A percentile compares a stretch with the other conserved stretches of the same genome.
Conservation (phyloP, 1,284 basidiomycete genomes). For the Austroboletus novae-zelandiae region DNA sequence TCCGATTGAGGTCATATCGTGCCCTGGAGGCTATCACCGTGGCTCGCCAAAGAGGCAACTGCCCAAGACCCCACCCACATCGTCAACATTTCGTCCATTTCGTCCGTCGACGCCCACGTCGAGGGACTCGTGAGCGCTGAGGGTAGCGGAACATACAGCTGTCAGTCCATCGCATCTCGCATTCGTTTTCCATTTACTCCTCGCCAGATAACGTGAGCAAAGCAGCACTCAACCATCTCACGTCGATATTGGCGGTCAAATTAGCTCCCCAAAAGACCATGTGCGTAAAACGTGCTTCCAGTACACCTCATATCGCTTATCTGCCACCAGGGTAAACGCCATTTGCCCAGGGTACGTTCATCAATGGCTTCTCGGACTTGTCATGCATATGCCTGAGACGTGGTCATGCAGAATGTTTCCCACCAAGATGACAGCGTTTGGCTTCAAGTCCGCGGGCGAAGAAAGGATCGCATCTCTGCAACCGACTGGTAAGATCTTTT, state of each 20-base stretch:
- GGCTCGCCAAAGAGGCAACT: conserved; percentile 64
- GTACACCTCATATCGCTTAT: neutral
- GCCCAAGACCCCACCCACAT: conserved; percentile 70
- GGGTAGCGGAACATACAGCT: conserved; percentile 78
- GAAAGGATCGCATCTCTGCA: conserved; percentile 51
- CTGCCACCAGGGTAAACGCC: conserved; percentile 69
- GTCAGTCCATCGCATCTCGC: conserved; percentile 41
- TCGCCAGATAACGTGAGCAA: conserved; percentile 75
- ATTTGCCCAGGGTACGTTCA: conserved; percentile 68
- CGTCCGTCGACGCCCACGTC: conserved; percentile 57
- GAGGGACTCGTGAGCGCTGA: conserved; percentile 50
- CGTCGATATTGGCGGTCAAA: conserved; percentile 69
- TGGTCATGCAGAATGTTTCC: conserved; percentile 64
- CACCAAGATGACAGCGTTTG: conserved; percentile 84
- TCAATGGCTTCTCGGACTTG: neutral
- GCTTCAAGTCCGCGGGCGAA: conserved; percentile 57
- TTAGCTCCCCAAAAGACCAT: conserved; percentile 63
- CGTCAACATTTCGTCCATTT: conserved; percentile 79
- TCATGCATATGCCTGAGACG: conserved; percentile 1
- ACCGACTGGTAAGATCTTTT: conserved; percentile 53
- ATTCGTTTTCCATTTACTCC: neutral
- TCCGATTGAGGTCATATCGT: neutral
- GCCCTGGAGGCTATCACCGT: conserved; percentile 38
- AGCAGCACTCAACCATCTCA: conserved; percentile 82
- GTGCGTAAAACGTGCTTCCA: conserved; percentile 39